A percentile compares a stretch with the other conserved stretches of the same genome.
phyloP scores from a whole-genome alignment of 1,284 basidiomycete species.

The Tilletia indica region DNA sequence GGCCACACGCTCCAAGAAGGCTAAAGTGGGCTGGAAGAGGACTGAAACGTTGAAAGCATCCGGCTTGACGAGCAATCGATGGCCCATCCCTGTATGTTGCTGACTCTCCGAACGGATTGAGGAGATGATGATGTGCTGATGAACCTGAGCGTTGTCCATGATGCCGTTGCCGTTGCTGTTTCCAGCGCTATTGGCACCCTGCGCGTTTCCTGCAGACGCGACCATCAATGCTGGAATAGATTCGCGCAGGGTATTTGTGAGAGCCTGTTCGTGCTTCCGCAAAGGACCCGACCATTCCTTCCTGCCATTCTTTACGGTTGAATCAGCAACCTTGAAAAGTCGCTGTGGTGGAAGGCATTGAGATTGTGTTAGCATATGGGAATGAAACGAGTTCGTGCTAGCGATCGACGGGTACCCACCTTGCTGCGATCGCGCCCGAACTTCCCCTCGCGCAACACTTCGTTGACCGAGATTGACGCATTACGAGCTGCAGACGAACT shows the following conservation, averaged over 20 bases:
- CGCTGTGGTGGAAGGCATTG: slow-evolving; percentile 55
- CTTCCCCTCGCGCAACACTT: slow-evolving; percentile 65
- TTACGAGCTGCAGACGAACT: slow-evolving; percentile 71
- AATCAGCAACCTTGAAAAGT: slow-evolving; percentile 86
- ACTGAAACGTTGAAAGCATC: slow-evolving; percentile 93
- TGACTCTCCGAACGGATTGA: slow-evolving; percentile 12
- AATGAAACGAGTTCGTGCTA: not conserved
- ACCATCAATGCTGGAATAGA: slow-evolving; percentile 10
- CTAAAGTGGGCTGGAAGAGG: slow-evolving; percentile 86
- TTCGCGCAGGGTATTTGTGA: slow-evolving; percentile 78
- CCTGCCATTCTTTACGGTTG: slow-evolving; percentile 70
- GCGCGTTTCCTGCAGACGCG: not conserved
- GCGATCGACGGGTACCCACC: slow-evolving; percentile 52
- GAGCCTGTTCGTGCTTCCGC: slow-evolving; percentile 76
- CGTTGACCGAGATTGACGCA: slow-evolving; percentile 88
- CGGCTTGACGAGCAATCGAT: slow-evolving; percentile 80
- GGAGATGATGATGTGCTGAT: slow-evolving; percentile 18
- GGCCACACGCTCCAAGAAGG: slow-evolving; percentile 71
- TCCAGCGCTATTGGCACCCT: not conserved
- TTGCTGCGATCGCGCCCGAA: slow-evolving; percentile 43
- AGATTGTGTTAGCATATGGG: not conserved
- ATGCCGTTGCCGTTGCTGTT: not conserved
- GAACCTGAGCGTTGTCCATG: slow-evolving; percentile 6
- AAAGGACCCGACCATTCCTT: slow-evolving; percentile 62
- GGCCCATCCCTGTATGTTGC: slow-evolving; percentile 65